phyloP scores from a whole-genome alignment of 371 early-diverging fungal species.

The Lichtheimia ornata region DNA sequence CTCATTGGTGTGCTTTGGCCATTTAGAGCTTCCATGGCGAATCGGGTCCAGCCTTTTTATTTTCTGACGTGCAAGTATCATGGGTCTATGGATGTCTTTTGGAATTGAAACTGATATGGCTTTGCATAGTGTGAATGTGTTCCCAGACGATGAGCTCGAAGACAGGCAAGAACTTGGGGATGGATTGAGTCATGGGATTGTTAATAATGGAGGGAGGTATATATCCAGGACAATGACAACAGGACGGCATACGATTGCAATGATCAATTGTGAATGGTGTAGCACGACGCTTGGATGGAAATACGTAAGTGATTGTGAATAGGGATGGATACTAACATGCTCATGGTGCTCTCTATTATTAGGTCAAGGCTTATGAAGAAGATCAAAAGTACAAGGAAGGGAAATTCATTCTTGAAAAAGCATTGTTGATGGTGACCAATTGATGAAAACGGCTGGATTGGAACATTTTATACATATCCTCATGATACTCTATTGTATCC shows the following conservation, averaged over 20 bases:
- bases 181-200: conserved; percentile 34
- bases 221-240: conserved; percentile 68
- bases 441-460: conserved; percentile 1
- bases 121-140: neutral
- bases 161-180: conserved; percentile 28
- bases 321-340: too few species aligned
- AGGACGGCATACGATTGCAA: conserved; percentile 67
- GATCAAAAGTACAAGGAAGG: conserved; percentile 77
- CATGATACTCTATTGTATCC: too few species aligned
- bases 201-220: conserved; percentile 52
- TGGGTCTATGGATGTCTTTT: neutral
- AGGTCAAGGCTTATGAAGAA: conserved; percentile 62
- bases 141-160: too few species aligned
- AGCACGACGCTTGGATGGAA: conserved; percentile 69
- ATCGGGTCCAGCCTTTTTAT: conserved; percentile 68
- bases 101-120: neutral
- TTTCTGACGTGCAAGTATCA: conserved; percentile 56
- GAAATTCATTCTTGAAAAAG: conserved; percentile 64
- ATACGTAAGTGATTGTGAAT: conserved; percentile 54
- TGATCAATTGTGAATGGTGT: conserved; percentile 64
- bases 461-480: too few species aligned
- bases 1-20: neutral
- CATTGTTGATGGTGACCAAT: conserved; percentile 25
- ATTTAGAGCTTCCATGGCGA: conserved; percentile 64
- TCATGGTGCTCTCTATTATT: neutral